Percentiles rank a stretch among this genome's conserved stretches.
Evolutionary conservation across 192 early-diverging fungal species (phyloP).

Genomic region (Helicostylum pulchrum): DNA sequence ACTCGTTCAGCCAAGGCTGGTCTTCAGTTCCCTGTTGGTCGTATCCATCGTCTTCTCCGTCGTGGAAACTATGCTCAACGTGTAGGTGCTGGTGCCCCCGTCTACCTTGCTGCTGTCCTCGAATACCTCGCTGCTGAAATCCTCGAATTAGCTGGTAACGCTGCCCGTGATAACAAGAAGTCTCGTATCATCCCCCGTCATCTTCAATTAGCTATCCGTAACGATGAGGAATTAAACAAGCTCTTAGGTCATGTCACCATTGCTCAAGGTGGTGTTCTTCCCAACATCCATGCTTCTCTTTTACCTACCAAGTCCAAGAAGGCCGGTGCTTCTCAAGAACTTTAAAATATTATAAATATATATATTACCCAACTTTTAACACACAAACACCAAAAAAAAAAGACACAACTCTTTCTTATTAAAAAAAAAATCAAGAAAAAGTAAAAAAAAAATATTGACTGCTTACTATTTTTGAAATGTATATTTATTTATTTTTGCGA

Average conservation of each 20-base stretch:
- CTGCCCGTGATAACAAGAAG: slow-evolving; percentile 89
- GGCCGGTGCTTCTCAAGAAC: slow-evolving; percentile 34
- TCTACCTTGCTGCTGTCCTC: slow-evolving; percentile 84
- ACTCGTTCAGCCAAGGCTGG: slow-evolving; percentile 79
- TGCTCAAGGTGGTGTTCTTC: slow-evolving; percentile 80
- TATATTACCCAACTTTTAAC: too few species aligned
- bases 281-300: slow-evolving; percentile 66
- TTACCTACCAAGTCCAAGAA: slow-evolving; percentile 60
- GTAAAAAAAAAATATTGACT: too few species aligned
- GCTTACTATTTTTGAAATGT: too few species aligned
- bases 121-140: slow-evolving; percentile 91
- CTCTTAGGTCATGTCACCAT: slow-evolving; percentile 86
- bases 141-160: slow-evolving; percentile 87
- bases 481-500: too few species aligned
- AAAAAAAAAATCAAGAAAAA: too few species aligned
- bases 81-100: slow-evolving; percentile 83
- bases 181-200: slow-evolving; percentile 87
- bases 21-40: slow-evolving; percentile 87
- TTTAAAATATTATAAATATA: slow-evolving; percentile 24
- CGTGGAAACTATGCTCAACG: slow-evolving; percentile 38
- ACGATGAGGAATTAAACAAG: slow-evolving; percentile 92
- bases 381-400: too few species aligned
- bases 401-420: too few species aligned
- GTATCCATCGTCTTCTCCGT: slow-evolving; percentile 13
- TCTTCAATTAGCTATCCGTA: slow-evolving; percentile 85